Percentiles rank a stretch among this genome's conserved stretches.
Evolutionary conservation across 495 filamentous ascomycete genomes (phyloP).

Genomic region (Niebla homalea): DNA sequence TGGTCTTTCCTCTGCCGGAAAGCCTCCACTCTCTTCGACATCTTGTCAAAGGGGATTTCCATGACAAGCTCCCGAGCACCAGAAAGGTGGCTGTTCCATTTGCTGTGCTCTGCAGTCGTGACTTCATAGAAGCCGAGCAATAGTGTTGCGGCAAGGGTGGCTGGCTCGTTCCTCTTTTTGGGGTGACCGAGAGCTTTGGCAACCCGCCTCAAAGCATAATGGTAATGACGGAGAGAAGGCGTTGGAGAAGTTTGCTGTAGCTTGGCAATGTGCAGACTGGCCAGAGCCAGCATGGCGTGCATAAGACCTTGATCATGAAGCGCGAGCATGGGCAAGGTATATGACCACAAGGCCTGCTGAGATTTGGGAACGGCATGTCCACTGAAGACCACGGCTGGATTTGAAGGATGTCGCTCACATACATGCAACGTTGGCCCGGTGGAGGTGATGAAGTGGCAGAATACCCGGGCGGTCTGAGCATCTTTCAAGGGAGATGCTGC

Average conservation of each 20-base stretch:
- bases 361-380: conserved; percentile 49
- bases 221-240: conserved; percentile 83
- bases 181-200: conserved; percentile 60
- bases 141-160: conserved; percentile 79
- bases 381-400: conserved; percentile 58
- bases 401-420: conserved; percentile 72
- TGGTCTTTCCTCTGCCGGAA: conserved; percentile 18
- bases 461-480: conserved; percentile 68
- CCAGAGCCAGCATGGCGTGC: conserved; percentile 82
- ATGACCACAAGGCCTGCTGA: conserved; percentile 74
- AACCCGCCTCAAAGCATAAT: conserved; percentile 66
- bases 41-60: conserved; percentile 64
- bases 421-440: conserved; percentile 80
- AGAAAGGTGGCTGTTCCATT: conserved; percentile 86
- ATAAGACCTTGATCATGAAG: conserved; percentile 73
- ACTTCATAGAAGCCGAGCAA: conserved; percentile 88
- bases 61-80: conserved; percentile 71
- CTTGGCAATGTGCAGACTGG: conserved; percentile 78
- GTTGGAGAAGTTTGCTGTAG: conserved; percentile 57
- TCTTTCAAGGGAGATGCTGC: conserved; percentile 73
- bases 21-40: conserved; percentile 56
- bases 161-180: conserved; percentile 56
- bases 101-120: conserved; percentile 84
- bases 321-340: conserved; percentile 74
- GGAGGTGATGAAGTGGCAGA: conserved; percentile 84